A percentile compares a stretch with the other conserved stretches of the same genome.
Conservation (phyloP, 257 asterid species). For the Gentiana dahurica region DNA sequence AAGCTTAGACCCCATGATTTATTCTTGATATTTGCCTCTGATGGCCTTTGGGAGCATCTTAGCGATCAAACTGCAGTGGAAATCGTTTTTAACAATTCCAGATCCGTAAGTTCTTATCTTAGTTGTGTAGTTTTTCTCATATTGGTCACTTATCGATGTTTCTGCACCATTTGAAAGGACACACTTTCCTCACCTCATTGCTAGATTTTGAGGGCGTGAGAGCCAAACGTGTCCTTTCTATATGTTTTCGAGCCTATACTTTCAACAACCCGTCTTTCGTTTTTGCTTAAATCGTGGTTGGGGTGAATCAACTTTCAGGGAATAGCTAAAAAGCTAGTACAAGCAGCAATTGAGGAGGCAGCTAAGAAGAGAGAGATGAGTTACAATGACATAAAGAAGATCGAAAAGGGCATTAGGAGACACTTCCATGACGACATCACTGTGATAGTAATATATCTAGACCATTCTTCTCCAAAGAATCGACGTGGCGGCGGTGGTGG, state of each 20-base stretch:
- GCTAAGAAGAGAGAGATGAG: constrained; percentile 91
- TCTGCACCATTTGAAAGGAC: too few relatives aligned
- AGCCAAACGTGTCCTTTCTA: not conserved
- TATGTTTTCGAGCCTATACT: not conserved
- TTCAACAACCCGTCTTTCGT: not conserved
- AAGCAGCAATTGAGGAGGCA: constrained; percentile 75
- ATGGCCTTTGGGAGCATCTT: constrained; percentile 96
- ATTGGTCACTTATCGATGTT: not conserved
- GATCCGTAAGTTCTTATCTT: constrained; percentile 51
- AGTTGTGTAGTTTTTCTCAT: not conserved
- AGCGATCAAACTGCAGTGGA: constrained; percentile 79
- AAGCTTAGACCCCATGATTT: constrained; percentile 70
- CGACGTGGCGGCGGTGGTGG: constrained; percentile 22
- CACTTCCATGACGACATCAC: constrained; percentile 93
- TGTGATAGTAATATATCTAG: constrained; percentile 73
- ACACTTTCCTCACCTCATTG: too few relatives aligned
- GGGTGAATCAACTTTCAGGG: constrained; percentile 41
- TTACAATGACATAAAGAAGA: constrained; percentile 62
- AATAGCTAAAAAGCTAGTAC: constrained; percentile 83
- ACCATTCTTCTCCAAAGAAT: constrained; percentile 26
- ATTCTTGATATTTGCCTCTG: constrained; percentile 89
- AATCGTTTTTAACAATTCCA: constrained; percentile 61
- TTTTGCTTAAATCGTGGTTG: not conserved
- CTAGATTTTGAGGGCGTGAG: too few relatives aligned
- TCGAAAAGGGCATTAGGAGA: constrained; percentile 77